phyloP scores from a whole-genome alignment of 163 green algal genomes.

The Trebouxiophyceae sp. region DNA sequence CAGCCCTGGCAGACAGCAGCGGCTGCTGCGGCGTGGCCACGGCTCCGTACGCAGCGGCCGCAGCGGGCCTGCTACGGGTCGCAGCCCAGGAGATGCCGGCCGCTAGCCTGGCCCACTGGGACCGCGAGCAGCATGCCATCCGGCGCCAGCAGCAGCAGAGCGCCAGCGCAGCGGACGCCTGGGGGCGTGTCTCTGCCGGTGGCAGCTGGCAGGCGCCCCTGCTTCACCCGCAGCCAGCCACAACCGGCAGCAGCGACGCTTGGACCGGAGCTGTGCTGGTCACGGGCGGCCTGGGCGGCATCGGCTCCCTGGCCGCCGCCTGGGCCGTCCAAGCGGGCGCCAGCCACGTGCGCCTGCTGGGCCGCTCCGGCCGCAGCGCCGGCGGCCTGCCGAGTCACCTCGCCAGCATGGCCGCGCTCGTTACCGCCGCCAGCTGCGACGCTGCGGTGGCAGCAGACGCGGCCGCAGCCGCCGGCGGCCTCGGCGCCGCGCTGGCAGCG shows the following conservation, averaged over 20 bases:
- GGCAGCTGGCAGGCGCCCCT: too few species aligned
- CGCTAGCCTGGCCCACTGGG: background rate
- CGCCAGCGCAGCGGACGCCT: too few species aligned
- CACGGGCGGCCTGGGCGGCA: conserved; percentile 39
- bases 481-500: background rate
- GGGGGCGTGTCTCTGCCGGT: too few species aligned
- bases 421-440: conserved; percentile 23
- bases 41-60: background rate
- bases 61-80: conserved; percentile 1
- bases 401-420: background rate
- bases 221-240: too few species aligned
- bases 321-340: conserved; percentile 24
- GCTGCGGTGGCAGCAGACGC: conserved; percentile 13
- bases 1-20: too few species aligned
- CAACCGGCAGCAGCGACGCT: background rate
- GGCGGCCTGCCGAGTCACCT: background rate
- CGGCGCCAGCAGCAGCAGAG: too few species aligned
- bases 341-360: conserved; percentile 24
- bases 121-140: too few species aligned
- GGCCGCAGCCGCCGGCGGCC: background rate
- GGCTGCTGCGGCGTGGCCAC: too few species aligned
- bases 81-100: conserved; percentile 3
- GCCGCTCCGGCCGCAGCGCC: conserved; percentile 30
- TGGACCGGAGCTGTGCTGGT: conserved; percentile 16
- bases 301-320: conserved; percentile 29